Conservation (phyloP, 352 stramenopile genomes). For the Globisporangium paddicum region DNA sequence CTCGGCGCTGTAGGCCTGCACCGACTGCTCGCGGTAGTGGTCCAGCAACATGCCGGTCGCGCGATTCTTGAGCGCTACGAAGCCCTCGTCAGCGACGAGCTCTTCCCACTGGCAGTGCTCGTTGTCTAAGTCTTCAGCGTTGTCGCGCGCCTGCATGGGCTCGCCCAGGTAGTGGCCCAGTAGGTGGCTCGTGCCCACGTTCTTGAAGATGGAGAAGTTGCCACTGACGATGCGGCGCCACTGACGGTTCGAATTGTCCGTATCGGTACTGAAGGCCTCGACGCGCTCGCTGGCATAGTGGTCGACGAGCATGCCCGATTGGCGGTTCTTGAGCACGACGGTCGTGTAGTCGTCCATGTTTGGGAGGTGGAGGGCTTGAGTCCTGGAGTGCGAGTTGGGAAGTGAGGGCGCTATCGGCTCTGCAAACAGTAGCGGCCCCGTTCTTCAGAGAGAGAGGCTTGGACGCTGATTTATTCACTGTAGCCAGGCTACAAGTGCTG, state of each 20-base stretch:
- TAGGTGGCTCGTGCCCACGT: slow-evolving; percentile 5
- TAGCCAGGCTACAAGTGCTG: too few species aligned
- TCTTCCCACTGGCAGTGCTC: slow-evolving; percentile 5
- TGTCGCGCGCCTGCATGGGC: background rate
- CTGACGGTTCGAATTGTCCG: background rate
- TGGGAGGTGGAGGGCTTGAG: background rate
- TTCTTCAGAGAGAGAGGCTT: too few species aligned
- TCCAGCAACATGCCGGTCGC: slow-evolving; percentile 4
- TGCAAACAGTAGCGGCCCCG: too few species aligned
- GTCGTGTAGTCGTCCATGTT: background rate
- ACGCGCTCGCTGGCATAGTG: slow-evolving; percentile 10
- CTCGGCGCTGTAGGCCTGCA: slow-evolving; percentile 2
- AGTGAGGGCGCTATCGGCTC: too few species aligned
- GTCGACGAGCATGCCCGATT: slow-evolving; percentile 14
- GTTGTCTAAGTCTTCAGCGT: background rate
- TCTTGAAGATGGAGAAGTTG: slow-evolving; percentile 7
- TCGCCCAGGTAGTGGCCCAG: slow-evolving; percentile 11
- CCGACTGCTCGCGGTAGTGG: slow-evolving; percentile 7
- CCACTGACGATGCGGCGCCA: slow-evolving; percentile 16
- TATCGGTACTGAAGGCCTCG: slow-evolving; percentile 8
- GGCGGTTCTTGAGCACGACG: slow-evolving; percentile 15
- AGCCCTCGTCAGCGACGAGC: background rate
- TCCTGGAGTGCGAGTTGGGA: background rate
- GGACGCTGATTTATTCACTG: too few species aligned
- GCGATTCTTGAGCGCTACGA: slow-evolving; percentile 1